Evolutionary conservation across 495 filamentous ascomycete species (phyloP).

Genomic region (Aspergillus funiculosus): DNA sequence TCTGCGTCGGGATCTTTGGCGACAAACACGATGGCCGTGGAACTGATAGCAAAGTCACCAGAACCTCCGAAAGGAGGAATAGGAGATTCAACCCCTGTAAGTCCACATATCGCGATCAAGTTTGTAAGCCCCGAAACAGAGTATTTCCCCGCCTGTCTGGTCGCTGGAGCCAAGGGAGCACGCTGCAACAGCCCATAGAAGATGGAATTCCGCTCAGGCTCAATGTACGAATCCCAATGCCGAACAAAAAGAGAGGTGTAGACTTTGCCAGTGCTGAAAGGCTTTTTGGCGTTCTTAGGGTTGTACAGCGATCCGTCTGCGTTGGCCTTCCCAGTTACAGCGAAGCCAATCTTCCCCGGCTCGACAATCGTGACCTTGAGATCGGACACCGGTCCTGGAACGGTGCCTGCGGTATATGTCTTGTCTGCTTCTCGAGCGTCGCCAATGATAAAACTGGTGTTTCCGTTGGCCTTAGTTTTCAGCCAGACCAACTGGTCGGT

Average conservation of each 20-base stretch:
- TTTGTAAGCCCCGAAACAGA: conserved; percentile 46
- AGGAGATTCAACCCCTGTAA: conserved; percentile 45
- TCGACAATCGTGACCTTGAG: conserved; percentile 62
- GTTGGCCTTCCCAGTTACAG: conserved; percentile 55
- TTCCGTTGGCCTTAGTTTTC: conserved; percentile 57
- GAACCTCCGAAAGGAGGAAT: conserved; percentile 57
- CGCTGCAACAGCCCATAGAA: conserved; percentile 64
- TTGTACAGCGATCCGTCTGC: conserved; percentile 54
- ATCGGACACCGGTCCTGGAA: conserved; percentile 66
- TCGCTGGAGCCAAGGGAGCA: conserved; percentile 33
- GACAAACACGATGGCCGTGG: conserved; percentile 65
- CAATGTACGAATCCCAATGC: conserved; percentile 57
- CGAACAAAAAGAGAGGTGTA: conserved; percentile 55
- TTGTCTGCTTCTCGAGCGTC: conserved; percentile 50
- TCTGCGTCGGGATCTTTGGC: conserved; percentile 76
- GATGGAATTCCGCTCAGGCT: conserved; percentile 62
- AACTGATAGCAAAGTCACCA: conserved; percentile 54
- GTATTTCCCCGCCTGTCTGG: conserved; percentile 38
- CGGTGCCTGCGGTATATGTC: conserved; percentile 56
- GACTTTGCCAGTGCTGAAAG: conserved; percentile 45
- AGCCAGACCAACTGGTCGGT: conserved; percentile 60
- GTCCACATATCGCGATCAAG: conserved; percentile 38
- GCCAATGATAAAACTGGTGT: conserved; percentile 57
- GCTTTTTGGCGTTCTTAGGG: conserved; percentile 48
- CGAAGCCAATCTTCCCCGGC: conserved; percentile 62